Evolutionary conservation across 2,329 filamentous ascomycete genomes (phyloP), one percentile per base, ranked within the genome.

Genomic region (Aspergillus brasiliensis): DNA sequence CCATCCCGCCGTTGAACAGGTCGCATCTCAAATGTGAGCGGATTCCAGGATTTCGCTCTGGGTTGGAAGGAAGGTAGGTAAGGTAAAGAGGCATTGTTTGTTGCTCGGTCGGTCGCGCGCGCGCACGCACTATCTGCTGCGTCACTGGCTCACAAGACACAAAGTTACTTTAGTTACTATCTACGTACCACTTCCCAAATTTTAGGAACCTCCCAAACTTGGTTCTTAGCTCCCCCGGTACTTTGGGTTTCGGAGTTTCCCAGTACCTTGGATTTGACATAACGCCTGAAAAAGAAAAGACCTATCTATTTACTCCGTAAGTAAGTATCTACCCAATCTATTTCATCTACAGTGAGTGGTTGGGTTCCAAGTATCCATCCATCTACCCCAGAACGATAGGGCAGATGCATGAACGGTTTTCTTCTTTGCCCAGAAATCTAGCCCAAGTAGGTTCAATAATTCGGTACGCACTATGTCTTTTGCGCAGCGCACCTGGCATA

Each of bases 1-100:
- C 63, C 51, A 62, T 37, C 56, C 38, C 48, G 47, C 57, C 51
- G 59, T 67, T 64, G 58, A 64, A 69, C 64, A 69, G 57, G 65
- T 62, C 63, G 57, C 59, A 64, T 63, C 51, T 38, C 56, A 60
- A 65, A 54, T 47, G 52, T 31, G 54, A 34, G 21, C 27, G 53
- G 5, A 23, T 48, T 21, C 44, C 37, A 25, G 25, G 25, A 17
- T 21, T 56, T 27, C 17, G 17, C 34, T 23, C 27, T 47, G 44
- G 44, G 17, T 42, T 46, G 6, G 13, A 34, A 10, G 27, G 28
- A 31, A 31, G 28, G n/a, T n/a, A n/a, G 28, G 28, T 4, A 11
- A 31, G 11, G 11, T 10, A 31, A 4, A 31, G 28, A 31, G 3
- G 28, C n/a, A 31, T 31, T 31, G 8, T 10, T 11, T 31, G 31